Base-by-base conservation (phyloP, 768 basidiomycete species). In the Pleurotus djamor region DNA sequence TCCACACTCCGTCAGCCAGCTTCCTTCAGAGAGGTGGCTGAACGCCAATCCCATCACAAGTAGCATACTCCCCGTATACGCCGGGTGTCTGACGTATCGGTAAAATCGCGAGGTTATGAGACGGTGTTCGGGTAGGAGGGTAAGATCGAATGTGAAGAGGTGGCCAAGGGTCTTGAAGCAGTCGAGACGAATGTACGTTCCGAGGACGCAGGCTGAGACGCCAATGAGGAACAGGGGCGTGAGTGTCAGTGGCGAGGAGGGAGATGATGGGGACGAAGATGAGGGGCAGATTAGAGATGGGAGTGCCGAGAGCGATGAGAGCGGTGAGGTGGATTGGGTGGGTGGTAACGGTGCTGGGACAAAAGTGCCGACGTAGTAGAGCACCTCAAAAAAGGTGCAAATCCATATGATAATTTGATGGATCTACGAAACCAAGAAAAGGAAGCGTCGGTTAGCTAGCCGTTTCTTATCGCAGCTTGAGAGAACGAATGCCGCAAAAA, bases 101-200 rank as follows among this genome's bases (percentile, higher is more conserved):
- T 83, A 83, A 59, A 72, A 75, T 3, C 80, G 74, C 13, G 69
- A 68, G 5, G 79, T 80, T 36, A 83, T 68, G 36, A 83, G 68
- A 55, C 63, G 72, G 69, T 86, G 84, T 36, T 72, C 67, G 1
- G 82, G 81, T 57, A 79, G 81, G 44, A 85, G 67, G 48, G 83
- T 83, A 50, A 86, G 75, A 64, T 84, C 83, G 66, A 84, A 85
- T 0, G 84, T 85, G 72, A 86, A 86, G 58, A 84, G 69, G 1
- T 74, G 66, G 2, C 83, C 84, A 16, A 85, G 80, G 21, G 79
- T 75, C 57, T 68, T 72, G 77, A 82, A 85, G 64, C 83, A 84
- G 62, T 74, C 79, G 14, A 83, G 66, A 41, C 83, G 82, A 62
- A 84, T 76, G 67, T 76, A 73, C 59, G 76, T 70, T 2, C 83